These are phyloP conservation scores for Phytophthora crassamura DNA, from an alignment of 352 stramenopile genomes.

Conservation along the genomic window DNA sequence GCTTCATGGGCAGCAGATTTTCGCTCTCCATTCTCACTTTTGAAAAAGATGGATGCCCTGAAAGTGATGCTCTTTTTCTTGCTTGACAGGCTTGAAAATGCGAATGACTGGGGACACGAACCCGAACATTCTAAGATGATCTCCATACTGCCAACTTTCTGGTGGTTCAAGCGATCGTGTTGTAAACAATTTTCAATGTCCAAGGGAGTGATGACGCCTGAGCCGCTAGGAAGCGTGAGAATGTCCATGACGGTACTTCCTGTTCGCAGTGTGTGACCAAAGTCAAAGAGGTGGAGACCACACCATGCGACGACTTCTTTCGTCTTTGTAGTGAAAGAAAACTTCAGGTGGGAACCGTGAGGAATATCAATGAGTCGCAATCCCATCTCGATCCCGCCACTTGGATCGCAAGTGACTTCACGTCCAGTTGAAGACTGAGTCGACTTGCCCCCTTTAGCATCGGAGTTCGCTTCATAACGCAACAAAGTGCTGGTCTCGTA, in stretches of 20 bases:
- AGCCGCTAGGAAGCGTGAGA: slow-evolving; percentile 23
- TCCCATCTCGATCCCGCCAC: slow-evolving; percentile 33
- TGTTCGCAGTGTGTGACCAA: slow-evolving; percentile 71
- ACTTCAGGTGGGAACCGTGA: slow-evolving; percentile 73
- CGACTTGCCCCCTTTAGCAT: slow-evolving; percentile 15
- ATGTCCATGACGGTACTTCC: slow-evolving; percentile 64
- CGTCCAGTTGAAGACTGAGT: slow-evolving; percentile 18
- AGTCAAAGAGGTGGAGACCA: slow-evolving; percentile 83
- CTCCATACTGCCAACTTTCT: slow-evolving; percentile 50
- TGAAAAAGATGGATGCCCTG: slow-evolving; percentile 76
- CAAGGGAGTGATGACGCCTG: slow-evolving; percentile 53
- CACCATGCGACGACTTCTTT: slow-evolving; percentile 58
- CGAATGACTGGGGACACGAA: slow-evolving; percentile 49
- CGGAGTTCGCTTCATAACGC: slow-evolving; percentile 18
- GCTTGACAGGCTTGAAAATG: slow-evolving; percentile 60
- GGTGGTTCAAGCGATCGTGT: slow-evolving; percentile 35
- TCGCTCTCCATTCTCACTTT: slow-evolving; percentile 10
- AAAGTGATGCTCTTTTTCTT: slow-evolving; percentile 68
- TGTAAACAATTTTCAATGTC: slow-evolving; percentile 80
- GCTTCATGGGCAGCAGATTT: slow-evolving; percentile 16
- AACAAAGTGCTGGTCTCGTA: slow-evolving; percentile 37
- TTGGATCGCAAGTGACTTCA: slow-evolving; percentile 37
- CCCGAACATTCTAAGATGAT: slow-evolving; percentile 59
- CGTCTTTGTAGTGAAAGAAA: slow-evolving; percentile 61
- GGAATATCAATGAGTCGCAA: slow-evolving; percentile 73